Evolutionary conservation across 164 flowering plant genomes (phyloP).

Genomic region (Piper betle): DNA sequence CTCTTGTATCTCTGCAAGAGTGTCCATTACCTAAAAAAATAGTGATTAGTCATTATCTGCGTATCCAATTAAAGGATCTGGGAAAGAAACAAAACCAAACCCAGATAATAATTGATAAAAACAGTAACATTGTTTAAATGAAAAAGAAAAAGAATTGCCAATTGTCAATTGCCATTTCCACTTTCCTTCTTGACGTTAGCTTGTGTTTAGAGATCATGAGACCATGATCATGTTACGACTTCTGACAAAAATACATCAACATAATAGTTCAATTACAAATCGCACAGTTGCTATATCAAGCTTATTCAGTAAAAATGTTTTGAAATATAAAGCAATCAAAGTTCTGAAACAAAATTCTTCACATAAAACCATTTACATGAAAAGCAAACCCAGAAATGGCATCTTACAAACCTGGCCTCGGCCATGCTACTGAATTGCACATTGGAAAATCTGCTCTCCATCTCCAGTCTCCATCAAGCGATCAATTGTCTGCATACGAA

Average conservation of each 20-base stretch:
- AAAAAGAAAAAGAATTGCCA: too few species aligned
- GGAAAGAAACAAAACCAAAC: too few species aligned
- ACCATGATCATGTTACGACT: background rate
- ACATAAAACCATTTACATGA: background rate
- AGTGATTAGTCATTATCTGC: background rate
- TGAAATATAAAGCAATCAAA: background rate
- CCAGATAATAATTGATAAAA: too few species aligned
- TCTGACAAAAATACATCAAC: background rate
- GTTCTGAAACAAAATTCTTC: background rate
- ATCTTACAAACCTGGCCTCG: conserved; percentile 75
- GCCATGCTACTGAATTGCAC: conserved; percentile 87
- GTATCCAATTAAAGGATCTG: background rate
- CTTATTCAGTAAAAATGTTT: conserved; percentile 25
- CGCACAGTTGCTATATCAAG: background rate
- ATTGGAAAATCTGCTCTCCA: conserved; percentile 74
- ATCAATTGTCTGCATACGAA: conserved; percentile 50
- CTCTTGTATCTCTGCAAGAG: conserved; percentile 11
- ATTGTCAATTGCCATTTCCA: too few species aligned
- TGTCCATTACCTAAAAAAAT: conserved; percentile 8
- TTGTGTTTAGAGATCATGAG: background rate
- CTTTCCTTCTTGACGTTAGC: too few species aligned
- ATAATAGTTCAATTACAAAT: background rate
- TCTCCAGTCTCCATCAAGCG: conserved; percentile 71
- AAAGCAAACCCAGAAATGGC: background rate
- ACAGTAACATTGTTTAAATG: too few species aligned